A percentile compares a stretch with the other conserved stretches of the same genome.
Conservation (phyloP, 2,329 filamentous ascomycete species). For the Paraphaeosphaeria sporulosa region DNA sequence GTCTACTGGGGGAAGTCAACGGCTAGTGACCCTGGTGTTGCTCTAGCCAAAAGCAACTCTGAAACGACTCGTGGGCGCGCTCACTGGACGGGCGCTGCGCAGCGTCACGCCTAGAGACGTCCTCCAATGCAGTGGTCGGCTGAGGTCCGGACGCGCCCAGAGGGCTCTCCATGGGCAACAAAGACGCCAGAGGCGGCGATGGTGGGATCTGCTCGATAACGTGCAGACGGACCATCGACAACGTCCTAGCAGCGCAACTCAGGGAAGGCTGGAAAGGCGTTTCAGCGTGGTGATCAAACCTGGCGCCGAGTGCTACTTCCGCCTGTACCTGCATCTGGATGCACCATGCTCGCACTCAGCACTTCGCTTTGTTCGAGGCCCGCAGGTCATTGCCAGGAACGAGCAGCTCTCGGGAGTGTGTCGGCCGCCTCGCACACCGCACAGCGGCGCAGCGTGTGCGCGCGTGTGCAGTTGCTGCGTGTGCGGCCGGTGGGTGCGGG, state of each 20-base stretch:
- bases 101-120: constrained; percentile 41
- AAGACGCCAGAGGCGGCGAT: constrained; percentile 10
- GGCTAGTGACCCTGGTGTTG: constrained; percentile 25
- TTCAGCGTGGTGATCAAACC: constrained; percentile 50
- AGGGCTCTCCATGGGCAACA: constrained; percentile 7
- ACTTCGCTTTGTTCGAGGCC: constrained; percentile 20
- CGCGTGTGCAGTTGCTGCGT: neutral
- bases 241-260: constrained; percentile 25
- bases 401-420: constrained; percentile 12
- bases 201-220: constrained; percentile 23
- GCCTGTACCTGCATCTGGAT: constrained; percentile 48
- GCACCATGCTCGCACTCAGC: constrained; percentile 14
- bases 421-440: neutral
- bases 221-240: constrained; percentile 13
- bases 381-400: constrained; percentile 29
- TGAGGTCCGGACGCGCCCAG: constrained; percentile 8
- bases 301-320: constrained; percentile 40
- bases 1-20: constrained; percentile 24
- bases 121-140: neutral
- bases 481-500: neutral
- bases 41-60: constrained; percentile 42
- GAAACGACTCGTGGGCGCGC: constrained; percentile 41
- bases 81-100: constrained; percentile 32
- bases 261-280: constrained; percentile 28
- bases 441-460: neutral